Evolutionary conservation across 345 rosid species (phyloP).

Genomic region (Melaleuca quinquenervia): DNA sequence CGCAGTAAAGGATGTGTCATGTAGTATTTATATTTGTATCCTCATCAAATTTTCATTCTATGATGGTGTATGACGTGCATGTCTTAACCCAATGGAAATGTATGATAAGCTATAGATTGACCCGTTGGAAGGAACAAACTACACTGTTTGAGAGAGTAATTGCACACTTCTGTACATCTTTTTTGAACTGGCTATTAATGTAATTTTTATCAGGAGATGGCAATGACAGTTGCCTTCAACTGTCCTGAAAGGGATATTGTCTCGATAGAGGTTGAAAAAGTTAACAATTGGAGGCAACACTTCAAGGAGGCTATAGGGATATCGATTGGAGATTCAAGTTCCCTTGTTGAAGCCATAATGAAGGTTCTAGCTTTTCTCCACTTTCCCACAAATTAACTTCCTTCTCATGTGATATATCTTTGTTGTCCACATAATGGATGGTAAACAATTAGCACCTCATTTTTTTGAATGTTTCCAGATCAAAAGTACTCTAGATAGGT

Average conservation of each 20-base stretch:
- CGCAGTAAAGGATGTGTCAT: not conserved
- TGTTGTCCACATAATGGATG: not conserved
- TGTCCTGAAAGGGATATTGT: constrained; percentile 43
- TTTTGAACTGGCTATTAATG: not conserved
- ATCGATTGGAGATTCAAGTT: constrained; percentile 14
- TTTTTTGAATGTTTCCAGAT: constrained; percentile 24
- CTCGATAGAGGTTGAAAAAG: constrained; percentile 37
- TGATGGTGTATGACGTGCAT: not conserved
- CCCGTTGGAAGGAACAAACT: not conserved
- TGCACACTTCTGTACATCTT: not conserved
- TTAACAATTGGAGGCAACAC: constrained; percentile 46
- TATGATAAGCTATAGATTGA: not conserved
- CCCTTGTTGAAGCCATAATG: constrained; percentile 22
- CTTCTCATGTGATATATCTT: not conserved
- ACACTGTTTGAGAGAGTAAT: not conserved
- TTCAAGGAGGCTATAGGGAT: constrained; percentile 20
- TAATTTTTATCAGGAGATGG: constrained; percentile 33
- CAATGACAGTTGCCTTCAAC: constrained; percentile 31
- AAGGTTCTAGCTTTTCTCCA: constrained; percentile 24
- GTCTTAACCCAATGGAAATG: not conserved
- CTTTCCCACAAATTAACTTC: not conserved
- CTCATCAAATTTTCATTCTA: not conserved
- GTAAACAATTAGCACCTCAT: not conserved
- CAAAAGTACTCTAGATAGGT: constrained; percentile 30
- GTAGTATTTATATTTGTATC: not conserved